Base-by-base conservation (phyloP, 495 filamentous ascomycete genomes). In the Trichoderma erinaceum region DNA sequence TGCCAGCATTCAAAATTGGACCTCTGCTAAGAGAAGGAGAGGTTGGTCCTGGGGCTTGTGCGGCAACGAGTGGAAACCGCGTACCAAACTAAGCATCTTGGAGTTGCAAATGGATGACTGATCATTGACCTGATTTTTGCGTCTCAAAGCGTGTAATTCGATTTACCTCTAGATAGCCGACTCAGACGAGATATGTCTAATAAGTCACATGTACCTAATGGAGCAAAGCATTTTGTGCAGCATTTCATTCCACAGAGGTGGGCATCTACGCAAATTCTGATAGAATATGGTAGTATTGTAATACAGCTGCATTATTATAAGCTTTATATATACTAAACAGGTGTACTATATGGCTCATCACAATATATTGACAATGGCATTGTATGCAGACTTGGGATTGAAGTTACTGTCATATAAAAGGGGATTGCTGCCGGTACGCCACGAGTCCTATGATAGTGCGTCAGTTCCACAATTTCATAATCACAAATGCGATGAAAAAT, bases 361-460 rank as follows among this genome's bases (percentile, higher is more conserved):
- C 68, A 85, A 71, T 21, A 80, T 76, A 52, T 78, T 71, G 61
- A 86, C 79, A 52, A 90, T 80, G 66, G 88, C 84, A 65, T 74
- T 84, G 75, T 92, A 92, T 3, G 86, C 86, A 3, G 78, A 73
- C 83, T 92, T 91, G 68, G 85, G 79, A 71, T 80, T 78, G 74
- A 84, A 91, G 78, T 76, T 82, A 72, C 75, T 76, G 76, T 91
- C 87, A 75, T 88, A 91, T 21, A 92, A 80, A 65, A 90, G 78
- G 16, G 88, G 89, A 71, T 79, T 84, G 69, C 71, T 79, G 67
- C 73, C 72, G 7, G 87, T 80, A 64, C 89, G 83, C 90, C 90
- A 92, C 32, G 85, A 87, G 78, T 89, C 78, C 80, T 84, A 29
- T 11, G 7, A 0, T n/a, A 50, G 35, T 41, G 13, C 1, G 41